phyloP scores from a whole-genome alignment of 495 filamentous ascomycete species.

The Xylaria scruposa region DNA sequence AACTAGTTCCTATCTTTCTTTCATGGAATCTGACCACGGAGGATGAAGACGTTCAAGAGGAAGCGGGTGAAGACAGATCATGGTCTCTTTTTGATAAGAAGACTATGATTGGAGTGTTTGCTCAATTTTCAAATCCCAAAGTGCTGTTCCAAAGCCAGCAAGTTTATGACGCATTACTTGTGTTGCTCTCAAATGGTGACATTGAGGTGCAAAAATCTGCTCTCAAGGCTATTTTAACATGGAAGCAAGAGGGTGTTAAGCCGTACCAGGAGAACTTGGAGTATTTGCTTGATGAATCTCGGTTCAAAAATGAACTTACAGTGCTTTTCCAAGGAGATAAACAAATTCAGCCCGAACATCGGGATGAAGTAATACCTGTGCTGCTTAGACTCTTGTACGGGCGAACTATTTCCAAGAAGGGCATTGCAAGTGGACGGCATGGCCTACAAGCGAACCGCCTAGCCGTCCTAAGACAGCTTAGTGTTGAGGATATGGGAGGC shows the following conservation, averaged over 20 bases:
- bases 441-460: slow-evolving; percentile 69
- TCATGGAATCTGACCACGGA: slow-evolving; percentile 69
- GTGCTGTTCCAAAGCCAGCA: slow-evolving; percentile 78
- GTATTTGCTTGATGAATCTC: slow-evolving; percentile 87
- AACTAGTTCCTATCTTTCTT: slow-evolving; percentile 84
- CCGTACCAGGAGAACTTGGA: slow-evolving; percentile 87
- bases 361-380: slow-evolving; percentile 75
- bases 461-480: slow-evolving; percentile 58
- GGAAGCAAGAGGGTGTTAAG: slow-evolving; percentile 78
- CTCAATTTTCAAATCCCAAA: slow-evolving; percentile 82
- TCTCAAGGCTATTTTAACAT: slow-evolving; percentile 84
- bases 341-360: slow-evolving; percentile 75
- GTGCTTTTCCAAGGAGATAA: slow-evolving; percentile 85
- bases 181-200: slow-evolving; percentile 83
- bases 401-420: slow-evolving; percentile 80
- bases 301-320: slow-evolving; percentile 90
- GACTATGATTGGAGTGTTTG: slow-evolving; percentile 80
- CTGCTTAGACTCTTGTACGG: slow-evolving; percentile 90
- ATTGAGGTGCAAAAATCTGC: slow-evolving; percentile 84
- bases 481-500: slow-evolving; percentile 67
- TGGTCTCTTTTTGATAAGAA: slow-evolving; percentile 71
- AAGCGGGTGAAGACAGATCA: slow-evolving; percentile 53
- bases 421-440: slow-evolving; percentile 64
- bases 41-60: slow-evolving; percentile 47
- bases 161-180: slow-evolving; percentile 75